Conservation (phyloP, 768 basidiomycete species). For the Rhizopogon rudus region DNA sequence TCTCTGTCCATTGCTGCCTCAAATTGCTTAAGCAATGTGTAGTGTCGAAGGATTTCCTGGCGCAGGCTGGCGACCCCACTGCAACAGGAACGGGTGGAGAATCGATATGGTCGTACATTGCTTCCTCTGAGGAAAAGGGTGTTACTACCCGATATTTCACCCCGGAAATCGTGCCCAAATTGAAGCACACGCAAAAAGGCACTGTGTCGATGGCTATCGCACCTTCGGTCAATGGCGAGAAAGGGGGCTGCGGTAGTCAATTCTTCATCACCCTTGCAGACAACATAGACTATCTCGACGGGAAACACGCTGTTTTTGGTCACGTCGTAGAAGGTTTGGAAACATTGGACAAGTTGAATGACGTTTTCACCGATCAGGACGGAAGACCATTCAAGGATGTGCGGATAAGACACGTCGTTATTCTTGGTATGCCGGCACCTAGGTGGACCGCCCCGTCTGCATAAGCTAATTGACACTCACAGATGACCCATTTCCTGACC, state of each 20-base stretch:
- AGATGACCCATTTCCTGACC: constrained; percentile 97
- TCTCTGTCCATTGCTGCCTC: not conserved
- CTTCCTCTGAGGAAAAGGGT: constrained; percentile 34
- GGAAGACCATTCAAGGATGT: constrained; percentile 93
- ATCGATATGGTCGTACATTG: constrained; percentile 77
- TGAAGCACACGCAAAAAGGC: constrained; percentile 82
- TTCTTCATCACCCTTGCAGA: constrained; percentile 95
- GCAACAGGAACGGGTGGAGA: constrained; percentile 94
- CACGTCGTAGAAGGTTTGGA: constrained; percentile 93
- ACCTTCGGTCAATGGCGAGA: constrained; percentile 61
- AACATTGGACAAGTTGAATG: constrained; percentile 89
- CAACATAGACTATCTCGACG: constrained; percentile 92
- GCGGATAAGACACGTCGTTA: constrained; percentile 90
- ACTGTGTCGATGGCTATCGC: constrained; percentile 98
- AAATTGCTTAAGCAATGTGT: constrained; percentile 3
- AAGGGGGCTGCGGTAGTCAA: constrained; percentile 88
- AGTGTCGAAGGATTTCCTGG: constrained; percentile 98
- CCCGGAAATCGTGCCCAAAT: constrained; percentile 73
- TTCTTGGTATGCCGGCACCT: constrained; percentile 60
- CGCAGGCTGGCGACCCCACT: constrained; percentile 94
- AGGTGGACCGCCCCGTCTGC: constrained; percentile 2
- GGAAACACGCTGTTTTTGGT: constrained; percentile 92
- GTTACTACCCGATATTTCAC: constrained; percentile 71
- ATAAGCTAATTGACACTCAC: constrained; percentile 1
- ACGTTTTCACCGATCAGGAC: constrained; percentile 83